Percentiles rank a stretch among this genome's conserved stretches.
These are phyloP conservation scores for Globisporangium abappressorium DNA, from an alignment of 352 stramenopile genomes.

Conservation along the genomic window DNA sequence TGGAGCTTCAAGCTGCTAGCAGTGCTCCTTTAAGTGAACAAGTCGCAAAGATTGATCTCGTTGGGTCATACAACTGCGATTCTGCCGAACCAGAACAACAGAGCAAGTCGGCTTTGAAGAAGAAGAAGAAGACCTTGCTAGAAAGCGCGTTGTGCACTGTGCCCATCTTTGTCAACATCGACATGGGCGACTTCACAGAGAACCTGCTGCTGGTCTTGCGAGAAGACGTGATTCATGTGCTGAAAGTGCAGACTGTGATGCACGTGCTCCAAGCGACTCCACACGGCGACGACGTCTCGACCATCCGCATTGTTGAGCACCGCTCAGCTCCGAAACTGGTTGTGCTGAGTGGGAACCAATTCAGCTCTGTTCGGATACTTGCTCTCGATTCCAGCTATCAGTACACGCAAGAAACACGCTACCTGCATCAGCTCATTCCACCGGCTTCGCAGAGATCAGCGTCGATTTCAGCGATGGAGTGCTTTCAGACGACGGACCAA, in stretches of 20 bases:
- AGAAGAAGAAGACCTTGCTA: slow-evolving; percentile 15
- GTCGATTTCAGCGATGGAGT: slow-evolving; percentile 23
- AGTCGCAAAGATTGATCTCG: slow-evolving; percentile 25
- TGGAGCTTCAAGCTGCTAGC: background rate
- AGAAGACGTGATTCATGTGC: slow-evolving; percentile 57
- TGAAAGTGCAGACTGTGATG: slow-evolving; percentile 59
- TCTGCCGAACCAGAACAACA: slow-evolving; percentile 9
- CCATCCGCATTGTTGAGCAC: slow-evolving; percentile 18
- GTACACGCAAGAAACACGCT: background rate
- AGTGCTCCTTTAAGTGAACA: background rate
- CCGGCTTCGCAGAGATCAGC: slow-evolving; percentile 6
- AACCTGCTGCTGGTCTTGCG: slow-evolving; percentile 50
- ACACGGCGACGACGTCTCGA: slow-evolving; percentile 22
- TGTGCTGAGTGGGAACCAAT: slow-evolving; percentile 9
- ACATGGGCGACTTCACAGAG: slow-evolving; percentile 49
- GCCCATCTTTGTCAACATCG: slow-evolving; percentile 42
- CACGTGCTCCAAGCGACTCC: slow-evolving; percentile 23
- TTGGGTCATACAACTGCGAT: slow-evolving; percentile 26
- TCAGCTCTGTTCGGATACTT: slow-evolving; percentile 3
- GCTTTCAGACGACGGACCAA: background rate
- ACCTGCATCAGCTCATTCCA: background rate
- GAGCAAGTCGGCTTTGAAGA: slow-evolving; percentile 9
- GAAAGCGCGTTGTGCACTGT: slow-evolving; percentile 19
- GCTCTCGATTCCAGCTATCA: slow-evolving; percentile 2
- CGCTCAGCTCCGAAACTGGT: slow-evolving; percentile 10